These are phyloP conservation scores for Colletotrichum brevisporum DNA, from an alignment of 2,329 filamentous ascomycete genomes.

Conservation along the genomic window DNA sequence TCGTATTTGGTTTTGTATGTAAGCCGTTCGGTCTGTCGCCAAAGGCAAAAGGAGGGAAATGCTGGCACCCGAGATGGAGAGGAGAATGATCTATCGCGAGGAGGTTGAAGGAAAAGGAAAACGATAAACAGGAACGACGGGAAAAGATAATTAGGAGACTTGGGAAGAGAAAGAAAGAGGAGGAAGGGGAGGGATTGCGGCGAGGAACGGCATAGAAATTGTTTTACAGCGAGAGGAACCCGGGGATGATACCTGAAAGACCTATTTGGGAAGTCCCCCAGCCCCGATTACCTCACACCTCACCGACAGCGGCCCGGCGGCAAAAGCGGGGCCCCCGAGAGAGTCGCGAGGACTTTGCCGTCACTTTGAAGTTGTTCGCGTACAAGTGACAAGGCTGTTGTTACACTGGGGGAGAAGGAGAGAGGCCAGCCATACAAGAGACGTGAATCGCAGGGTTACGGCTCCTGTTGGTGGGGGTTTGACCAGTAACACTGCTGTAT, in stretches of 20 bases:
- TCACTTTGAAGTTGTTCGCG: too few species aligned
- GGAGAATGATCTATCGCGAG: constrained; percentile 6
- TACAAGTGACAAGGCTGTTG: too few species aligned
- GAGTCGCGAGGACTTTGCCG: background rate
- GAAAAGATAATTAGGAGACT: constrained; percentile 1
- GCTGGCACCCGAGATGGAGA: background rate
- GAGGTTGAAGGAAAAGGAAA: background rate
- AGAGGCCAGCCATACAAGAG: constrained; percentile 4
- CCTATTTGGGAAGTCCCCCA: constrained; percentile 39
- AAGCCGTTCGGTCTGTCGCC: constrained; percentile 13
- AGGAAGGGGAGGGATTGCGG: background rate
- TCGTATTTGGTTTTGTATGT: background rate
- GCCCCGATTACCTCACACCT: constrained; percentile 28
- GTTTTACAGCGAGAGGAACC: constrained; percentile 18
- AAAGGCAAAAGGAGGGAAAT: background rate
- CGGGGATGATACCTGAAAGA: constrained; percentile 41
- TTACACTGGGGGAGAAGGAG: too few species aligned
- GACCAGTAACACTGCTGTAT: background rate
- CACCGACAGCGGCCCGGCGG: constrained; percentile 40
- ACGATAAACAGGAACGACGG: constrained; percentile 1
- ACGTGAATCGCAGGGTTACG: too few species aligned
- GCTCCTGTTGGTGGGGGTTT: too few species aligned
- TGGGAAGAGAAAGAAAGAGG: constrained; percentile 1
- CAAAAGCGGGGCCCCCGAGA: constrained; percentile 28
- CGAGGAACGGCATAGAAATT: constrained; percentile 26